Evolutionary conservation across 2,329 filamentous ascomycete genomes (phyloP), one percentile per base, ranked within the genome.

Genomic region (Orbilia oligospora): DNA sequence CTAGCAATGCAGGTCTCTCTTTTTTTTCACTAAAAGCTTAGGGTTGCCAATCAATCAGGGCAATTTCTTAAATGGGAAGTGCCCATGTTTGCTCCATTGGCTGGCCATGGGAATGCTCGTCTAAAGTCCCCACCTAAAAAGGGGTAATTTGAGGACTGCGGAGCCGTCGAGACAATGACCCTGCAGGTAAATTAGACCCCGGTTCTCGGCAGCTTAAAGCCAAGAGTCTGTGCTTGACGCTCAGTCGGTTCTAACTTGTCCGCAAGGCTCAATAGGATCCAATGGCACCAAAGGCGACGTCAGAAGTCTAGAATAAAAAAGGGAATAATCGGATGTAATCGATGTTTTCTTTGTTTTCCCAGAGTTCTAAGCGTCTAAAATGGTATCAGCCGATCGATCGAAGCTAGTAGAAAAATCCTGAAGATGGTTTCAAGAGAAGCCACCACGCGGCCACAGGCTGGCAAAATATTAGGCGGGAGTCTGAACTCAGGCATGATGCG

Each of bases 141-240:
- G 63, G 63, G 46, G 63, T 66, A 66, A 66, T 66, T 51, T 36
- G 46, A 51, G 44, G 63, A 24, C 38, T 36, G 33, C 55, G 67
- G 38, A 16, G 33, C 53, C 53, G 55, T 61, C 55, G 36, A 61
- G 36, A 44, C 55, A 41, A 20, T 58, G 53, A 30, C 33, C 55
- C 46, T 63, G 68, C 68, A 55, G 49, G 56, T 30, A 71, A 49
- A 71, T 71, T 64, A 41, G 44, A 71, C 36, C 20, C 24, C 30
- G 53, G 67, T 36, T 30, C 67, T 41, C 48, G 65, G 65, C 55
- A 61, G 41, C 55, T 3, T 24, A 41, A 58, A 44, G 55, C 55
- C 33, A 61, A 44, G 36, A 4, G 55, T 33, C 33, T 44, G 55
- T 61, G 55, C 55, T 41, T 33, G n/a, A 41, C 55, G 18, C 30